phyloP scores from a whole-genome alignment of 305 asterid species.

The Caryopteris hybrid region DNA sequence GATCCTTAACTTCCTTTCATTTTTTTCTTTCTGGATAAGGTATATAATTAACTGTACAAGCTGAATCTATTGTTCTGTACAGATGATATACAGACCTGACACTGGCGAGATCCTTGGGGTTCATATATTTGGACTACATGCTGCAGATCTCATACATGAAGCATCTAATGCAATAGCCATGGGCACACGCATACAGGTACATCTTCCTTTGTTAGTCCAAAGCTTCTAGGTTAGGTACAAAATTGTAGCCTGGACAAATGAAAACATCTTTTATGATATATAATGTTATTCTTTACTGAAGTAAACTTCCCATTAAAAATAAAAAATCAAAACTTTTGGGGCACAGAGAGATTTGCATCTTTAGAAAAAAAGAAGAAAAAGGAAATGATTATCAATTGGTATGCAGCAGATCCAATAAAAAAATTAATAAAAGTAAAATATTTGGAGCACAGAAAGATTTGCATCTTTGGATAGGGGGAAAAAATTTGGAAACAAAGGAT shows the following conservation, averaged over 20 bases:
- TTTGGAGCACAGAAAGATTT: background rate
- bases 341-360: background rate
- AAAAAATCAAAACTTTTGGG: background rate
- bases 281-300: background rate
- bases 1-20: background rate
- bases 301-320: background rate
- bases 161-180: conserved; percentile 87
- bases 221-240: background rate
- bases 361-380: too few species aligned
- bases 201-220: conserved; percentile 7
- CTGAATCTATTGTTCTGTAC: conserved; percentile 35
- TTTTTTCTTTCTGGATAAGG: conserved; percentile 1
- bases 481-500: too few species aligned
- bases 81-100: conserved; percentile 91
- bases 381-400: too few species aligned
- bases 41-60: conserved; percentile 2
- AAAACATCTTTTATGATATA: background rate
- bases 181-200: conserved; percentile 87
- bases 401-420: too few species aligned
- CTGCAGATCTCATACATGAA: conserved; percentile 95
- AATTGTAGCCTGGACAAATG: conserved; percentile 8
- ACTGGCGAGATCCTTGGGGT: conserved; percentile 96
- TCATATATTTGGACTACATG: conserved; percentile 89
- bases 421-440: background rate
- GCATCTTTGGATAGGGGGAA: background rate